Base-by-base conservation (phyloP, 768 basidiomycete genomes). In the Gloeopeniophorella convolvens region DNA sequence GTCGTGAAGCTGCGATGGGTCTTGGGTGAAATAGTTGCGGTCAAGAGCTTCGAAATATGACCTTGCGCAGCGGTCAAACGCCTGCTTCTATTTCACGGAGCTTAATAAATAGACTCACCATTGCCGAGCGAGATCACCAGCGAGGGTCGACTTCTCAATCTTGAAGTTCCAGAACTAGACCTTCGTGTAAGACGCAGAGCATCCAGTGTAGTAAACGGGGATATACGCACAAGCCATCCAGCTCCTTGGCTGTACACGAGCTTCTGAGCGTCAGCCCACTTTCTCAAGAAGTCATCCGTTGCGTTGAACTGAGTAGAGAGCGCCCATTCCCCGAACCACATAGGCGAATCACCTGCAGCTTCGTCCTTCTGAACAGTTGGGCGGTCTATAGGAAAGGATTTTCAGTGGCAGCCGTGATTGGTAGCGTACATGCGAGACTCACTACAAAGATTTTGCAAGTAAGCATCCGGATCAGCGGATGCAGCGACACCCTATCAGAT, bases 191-290 rank as follows among this genome's bases (percentile, higher is more conserved):
- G 39, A 5, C 9, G 18, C 16, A 8, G 3, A 3, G 28, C 4
- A 49, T 15, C 9, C 4, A 36, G 24, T 11, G 4, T 1, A 7
- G 32, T 24, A 26, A 13, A 16, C 5, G 12, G 42, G 24, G 33
- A 24, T 20, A 39, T 3, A 70, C 80, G 66, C 55, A 83, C 82
- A 34, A 85, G 72, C 83, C 83, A 86, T 23, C 84, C 84, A 2
- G 74, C 72, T 28, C 73, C 71, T 52, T 82, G 65, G 46, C 73
- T 72, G 45, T 85, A 86, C 1, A 75, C 70, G 32, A 78, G 65
- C 62, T 87, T 87, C 64, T 87, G 85, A 21, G 85, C 82, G 57
- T 87, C 85, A 10, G 83, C 85, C 85, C 85, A 86, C 59, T 82
- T 65, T 50, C 43, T 53, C 35, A 86, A 63, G 69, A 87, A 86